Conservation (phyloP, 352 stramenopile genomes). For the Aphanomyces stellatus region DNA sequence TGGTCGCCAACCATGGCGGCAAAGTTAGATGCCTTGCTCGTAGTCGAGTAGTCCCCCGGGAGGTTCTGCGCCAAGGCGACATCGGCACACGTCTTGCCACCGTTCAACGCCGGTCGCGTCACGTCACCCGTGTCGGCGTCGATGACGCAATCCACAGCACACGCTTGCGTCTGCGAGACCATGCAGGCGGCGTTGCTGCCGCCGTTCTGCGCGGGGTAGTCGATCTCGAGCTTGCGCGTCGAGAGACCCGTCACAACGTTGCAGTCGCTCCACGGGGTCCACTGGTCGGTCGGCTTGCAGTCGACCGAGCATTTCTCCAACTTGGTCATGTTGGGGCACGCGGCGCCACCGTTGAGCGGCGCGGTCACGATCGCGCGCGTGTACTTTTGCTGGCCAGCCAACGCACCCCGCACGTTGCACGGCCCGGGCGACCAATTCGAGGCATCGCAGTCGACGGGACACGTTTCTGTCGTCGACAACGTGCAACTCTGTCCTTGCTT, state of each 20-base stretch:
- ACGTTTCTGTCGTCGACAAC: not conserved
- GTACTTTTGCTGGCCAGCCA: not conserved
- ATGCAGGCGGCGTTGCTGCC: constrained; percentile 3
- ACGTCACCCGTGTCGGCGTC: not conserved
- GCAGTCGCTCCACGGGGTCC: not conserved
- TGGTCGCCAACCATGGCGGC: not conserved
- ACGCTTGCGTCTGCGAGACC: not conserved
- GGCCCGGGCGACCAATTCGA: not conserved
- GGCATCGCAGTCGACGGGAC: not conserved
- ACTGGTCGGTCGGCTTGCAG: constrained; percentile 8
- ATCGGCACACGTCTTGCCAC: not conserved
- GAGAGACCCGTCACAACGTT: not conserved
- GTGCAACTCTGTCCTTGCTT: not conserved
- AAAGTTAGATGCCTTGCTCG: constrained; percentile 1
- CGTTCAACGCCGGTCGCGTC: not conserved
- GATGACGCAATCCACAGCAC: constrained; percentile 12
- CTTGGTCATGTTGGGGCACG: not conserved
- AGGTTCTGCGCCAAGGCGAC: not conserved
- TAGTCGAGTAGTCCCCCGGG: not conserved
- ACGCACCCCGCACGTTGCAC: not conserved
- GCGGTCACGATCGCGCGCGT: not conserved
- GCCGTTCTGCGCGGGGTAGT: constrained; percentile 14
- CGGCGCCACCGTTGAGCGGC: not conserved
- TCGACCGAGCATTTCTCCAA: not conserved
- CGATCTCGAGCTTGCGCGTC: not conserved